Evolutionary conservation across 2,329 filamentous ascomycete genomes (phyloP), one percentile per base, ranked within the genome.

Genomic region (Ophiostoma himal-ulmi): DNA sequence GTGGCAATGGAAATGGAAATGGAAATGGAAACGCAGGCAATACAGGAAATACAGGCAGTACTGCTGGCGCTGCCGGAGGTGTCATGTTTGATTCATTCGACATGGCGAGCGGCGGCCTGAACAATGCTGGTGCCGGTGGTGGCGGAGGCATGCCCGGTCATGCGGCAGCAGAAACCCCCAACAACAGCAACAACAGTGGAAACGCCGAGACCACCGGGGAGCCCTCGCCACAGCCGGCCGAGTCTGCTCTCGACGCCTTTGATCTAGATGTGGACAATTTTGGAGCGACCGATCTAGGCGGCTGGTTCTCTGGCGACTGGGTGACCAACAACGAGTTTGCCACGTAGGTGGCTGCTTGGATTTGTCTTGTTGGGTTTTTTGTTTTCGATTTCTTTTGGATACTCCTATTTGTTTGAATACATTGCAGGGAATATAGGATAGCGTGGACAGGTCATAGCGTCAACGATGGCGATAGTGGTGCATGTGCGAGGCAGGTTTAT

Each of bases 261-360:
- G 77, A 78, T 67, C 77, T 79, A 36, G 77, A 77, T 20, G 69
- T 76, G 13, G 76, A 77, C 22, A 72, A 69, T 14, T 75, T 77
- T 30, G 75, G 74, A 54, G 20, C 68, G 57, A 67, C 74, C 44
- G 71, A 73, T 8, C 34, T 73, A 8, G 67, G 69, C 48, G 68
- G 60, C 39, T 74, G 74, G 57, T 75, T 77, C 39, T 74, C 76
- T 62, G 73, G 72, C 39, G 76, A 76, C 65, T 77, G 76, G 77
- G 68, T 74, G 8, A 72, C 73, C 30, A 66, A 54, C 69, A 68
- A 41, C 17, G 72, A 69, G 30, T 70, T 69, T 64, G 36, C 64
- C 3, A 39, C 64, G 39, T 67, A 68, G 54, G 8, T 14, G 20
- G 7, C 5, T 8, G 11, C 22, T 22, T 52, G 36, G 17, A 22